Conservation (phyloP, 2,329 filamentous ascomycete genomes). For the Ceratocystis smalleyi region DNA sequence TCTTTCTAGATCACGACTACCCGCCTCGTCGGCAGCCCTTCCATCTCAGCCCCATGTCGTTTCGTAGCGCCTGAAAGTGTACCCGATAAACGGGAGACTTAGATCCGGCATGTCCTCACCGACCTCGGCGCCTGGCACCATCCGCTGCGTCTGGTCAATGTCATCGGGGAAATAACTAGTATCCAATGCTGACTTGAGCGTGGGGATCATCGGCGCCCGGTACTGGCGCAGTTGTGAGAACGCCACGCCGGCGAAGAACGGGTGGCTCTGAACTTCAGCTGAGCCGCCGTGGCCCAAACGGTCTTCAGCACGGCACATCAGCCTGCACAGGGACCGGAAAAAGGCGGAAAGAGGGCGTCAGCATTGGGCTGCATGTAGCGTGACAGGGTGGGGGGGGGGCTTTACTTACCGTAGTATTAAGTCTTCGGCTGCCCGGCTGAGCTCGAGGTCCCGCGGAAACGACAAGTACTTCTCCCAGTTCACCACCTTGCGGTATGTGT, state of each 20-base stretch:
- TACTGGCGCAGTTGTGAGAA: slow-evolving; percentile 88
- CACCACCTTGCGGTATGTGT: slow-evolving; percentile 98
- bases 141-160: slow-evolving; percentile 74
- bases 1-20: too few species aligned
- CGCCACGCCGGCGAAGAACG: slow-evolving; percentile 93
- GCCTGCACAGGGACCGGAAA: slow-evolving; percentile 33
- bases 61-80: slow-evolving; percentile 19
- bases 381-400: neutral
- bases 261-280: slow-evolving; percentile 81
- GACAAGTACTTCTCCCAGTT: slow-evolving; percentile 94
- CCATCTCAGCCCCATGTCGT: slow-evolving; percentile 13
- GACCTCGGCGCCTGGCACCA: slow-evolving; percentile 9
- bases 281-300: slow-evolving; percentile 77
- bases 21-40: neutral
- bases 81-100: slow-evolving; percentile 60
- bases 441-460: slow-evolving; percentile 86
- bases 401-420: slow-evolving; percentile 67
- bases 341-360: slow-evolving; percentile 14
- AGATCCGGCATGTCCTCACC: slow-evolving; percentile 75
- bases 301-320: slow-evolving; percentile 87
- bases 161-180: slow-evolving; percentile 98
- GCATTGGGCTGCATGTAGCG: neutral
- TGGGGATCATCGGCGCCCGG: slow-evolving; percentile 88
- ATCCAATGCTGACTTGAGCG: slow-evolving; percentile 81
- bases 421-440: slow-evolving; percentile 78